Evolutionary conservation across 352 stramenopile species (phyloP).

Genomic region (Pythium pyrilobum): DNA sequence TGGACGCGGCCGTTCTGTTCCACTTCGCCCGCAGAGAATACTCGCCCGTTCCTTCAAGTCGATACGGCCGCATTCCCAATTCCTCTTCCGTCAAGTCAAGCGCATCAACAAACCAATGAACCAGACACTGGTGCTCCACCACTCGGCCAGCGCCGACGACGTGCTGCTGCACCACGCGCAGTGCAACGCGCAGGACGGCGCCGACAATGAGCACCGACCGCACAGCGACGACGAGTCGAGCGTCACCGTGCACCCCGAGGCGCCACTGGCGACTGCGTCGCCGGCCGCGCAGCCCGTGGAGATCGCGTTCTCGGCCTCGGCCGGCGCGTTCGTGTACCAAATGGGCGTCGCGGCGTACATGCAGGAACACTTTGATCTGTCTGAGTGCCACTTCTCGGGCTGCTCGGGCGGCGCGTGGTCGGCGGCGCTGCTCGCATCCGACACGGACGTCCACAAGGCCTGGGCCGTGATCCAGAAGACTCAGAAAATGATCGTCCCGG

Average conservation of each 20-base stretch:
- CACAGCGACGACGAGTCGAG: constrained; percentile 31
- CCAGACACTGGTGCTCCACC: constrained; percentile 4
- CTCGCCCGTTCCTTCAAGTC: neutral
- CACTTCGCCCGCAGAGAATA: neutral
- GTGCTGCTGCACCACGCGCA: constrained; percentile 1
- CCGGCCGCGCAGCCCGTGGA: constrained; percentile 30
- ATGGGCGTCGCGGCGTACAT: constrained; percentile 68
- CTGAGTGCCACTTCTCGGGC: constrained; percentile 33
- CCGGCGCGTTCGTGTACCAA: constrained; percentile 64
- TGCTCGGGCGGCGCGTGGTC: constrained; percentile 40
- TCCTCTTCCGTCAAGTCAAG: neutral
- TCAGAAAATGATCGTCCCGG: constrained; percentile 33
- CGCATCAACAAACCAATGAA: neutral
- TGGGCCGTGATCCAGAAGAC: constrained; percentile 52
- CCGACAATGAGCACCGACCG: constrained; percentile 1
- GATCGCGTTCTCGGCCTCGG: constrained; percentile 65
- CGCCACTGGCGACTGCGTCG: neutral
- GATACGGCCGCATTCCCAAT: neutral
- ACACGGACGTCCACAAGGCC: constrained; percentile 38
- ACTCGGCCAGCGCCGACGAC: constrained; percentile 21
- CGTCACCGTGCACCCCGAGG: constrained; percentile 8
- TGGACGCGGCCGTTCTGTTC: neutral
- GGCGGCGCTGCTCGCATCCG: constrained; percentile 38
- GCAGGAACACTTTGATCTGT: constrained; percentile 56
- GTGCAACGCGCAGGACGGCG: constrained; percentile 7